A percentile compares a stretch with the other conserved stretches of the same genome.
phyloP scores from a whole-genome alignment of 768 basidiomycete species.

The Thelephora ganbajun region DNA sequence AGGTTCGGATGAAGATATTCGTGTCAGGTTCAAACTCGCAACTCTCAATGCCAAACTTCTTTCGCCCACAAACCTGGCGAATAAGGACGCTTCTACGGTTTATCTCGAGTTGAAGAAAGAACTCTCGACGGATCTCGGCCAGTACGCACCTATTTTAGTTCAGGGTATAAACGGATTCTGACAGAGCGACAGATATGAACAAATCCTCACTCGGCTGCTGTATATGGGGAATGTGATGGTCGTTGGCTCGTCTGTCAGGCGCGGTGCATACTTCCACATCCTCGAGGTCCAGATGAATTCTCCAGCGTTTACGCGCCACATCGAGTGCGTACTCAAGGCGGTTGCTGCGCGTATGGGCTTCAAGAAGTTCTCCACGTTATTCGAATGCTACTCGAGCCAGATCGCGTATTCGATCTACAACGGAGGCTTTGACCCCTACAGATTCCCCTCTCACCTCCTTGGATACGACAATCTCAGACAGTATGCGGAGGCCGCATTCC shows the following conservation, averaged over 20 bases:
- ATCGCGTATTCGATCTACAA: slow-evolving; percentile 53
- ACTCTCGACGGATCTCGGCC: slow-evolving; percentile 29
- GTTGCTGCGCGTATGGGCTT: slow-evolving; percentile 62
- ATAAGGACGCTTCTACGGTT: slow-evolving; percentile 18
- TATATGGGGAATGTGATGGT: slow-evolving; percentile 70
- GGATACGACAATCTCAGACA: slow-evolving; percentile 60
- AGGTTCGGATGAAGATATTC: slow-evolving; percentile 60
- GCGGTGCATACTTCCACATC: slow-evolving; percentile 80
- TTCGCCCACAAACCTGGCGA: slow-evolving; percentile 26
- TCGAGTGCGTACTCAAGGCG: slow-evolving; percentile 39
- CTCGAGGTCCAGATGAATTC: slow-evolving; percentile 49
- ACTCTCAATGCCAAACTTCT: slow-evolving; percentile 46
- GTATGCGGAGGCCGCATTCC: slow-evolving; percentile 55
- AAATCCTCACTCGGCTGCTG: slow-evolving; percentile 59
- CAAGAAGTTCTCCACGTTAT: slow-evolving; percentile 42
- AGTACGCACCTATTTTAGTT: slow-evolving; percentile 27
- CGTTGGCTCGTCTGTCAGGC: slow-evolving; percentile 58
- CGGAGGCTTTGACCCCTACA: slow-evolving; percentile 32
- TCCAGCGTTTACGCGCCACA: slow-evolving; percentile 23
- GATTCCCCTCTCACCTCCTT: slow-evolving; percentile 56
- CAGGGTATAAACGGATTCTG: slow-evolving; percentile 42
- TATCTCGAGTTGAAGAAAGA: slow-evolving; percentile 35
- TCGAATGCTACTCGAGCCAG: slow-evolving; percentile 66
- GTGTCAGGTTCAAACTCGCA: slow-evolving; percentile 72
- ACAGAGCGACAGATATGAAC: slow-evolving; percentile 49